Evolutionary conservation across 2,329 filamentous ascomycete species (phyloP).

Genomic region (Rhinocladiella similis): DNA sequence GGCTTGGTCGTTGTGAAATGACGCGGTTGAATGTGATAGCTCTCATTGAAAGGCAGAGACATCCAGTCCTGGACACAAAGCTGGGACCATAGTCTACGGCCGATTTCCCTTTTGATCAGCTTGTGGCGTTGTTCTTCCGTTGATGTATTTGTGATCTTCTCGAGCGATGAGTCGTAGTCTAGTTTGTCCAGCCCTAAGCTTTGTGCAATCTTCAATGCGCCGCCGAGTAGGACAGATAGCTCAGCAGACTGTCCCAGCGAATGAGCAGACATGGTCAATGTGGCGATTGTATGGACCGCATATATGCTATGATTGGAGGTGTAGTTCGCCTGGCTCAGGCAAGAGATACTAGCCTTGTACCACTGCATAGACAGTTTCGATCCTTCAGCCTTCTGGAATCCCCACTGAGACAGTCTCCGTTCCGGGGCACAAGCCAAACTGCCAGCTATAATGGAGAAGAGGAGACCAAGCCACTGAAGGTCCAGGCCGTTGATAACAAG

Average conservation of each 20-base stretch:
- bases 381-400: conserved; percentile 45
- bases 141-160: conserved; percentile 12
- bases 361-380: conserved; percentile 44
- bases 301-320: conserved; percentile 45
- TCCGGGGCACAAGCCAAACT: conserved; percentile 23
- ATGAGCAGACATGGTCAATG: conserved; percentile 52
- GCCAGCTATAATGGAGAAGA: conserved; percentile 28
- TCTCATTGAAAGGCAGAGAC: conserved; percentile 41
- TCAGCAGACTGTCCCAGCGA: conserved; percentile 50
- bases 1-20: conserved; percentile 39
- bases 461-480: conserved; percentile 25
- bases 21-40: conserved; percentile 37
- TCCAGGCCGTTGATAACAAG: conserved; percentile 15
- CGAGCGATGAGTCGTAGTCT: conserved; percentile 20
- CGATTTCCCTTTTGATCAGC: conserved; percentile 34
- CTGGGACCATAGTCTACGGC: conserved; percentile 40
- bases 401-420: conserved; percentile 40
- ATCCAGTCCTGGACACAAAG: conserved; percentile 46
- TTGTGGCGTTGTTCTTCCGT: conserved; percentile 11
- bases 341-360: conserved; percentile 48
- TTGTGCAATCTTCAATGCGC: conserved; percentile 50
- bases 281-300: conserved; percentile 49
- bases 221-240: conserved; percentile 47
- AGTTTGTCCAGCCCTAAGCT: conserved; percentile 49
- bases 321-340: conserved; percentile 49